Base-by-base conservation (phyloP, 2,329 filamentous ascomycete species). In the Phaeosphaeria sp. region DNA sequence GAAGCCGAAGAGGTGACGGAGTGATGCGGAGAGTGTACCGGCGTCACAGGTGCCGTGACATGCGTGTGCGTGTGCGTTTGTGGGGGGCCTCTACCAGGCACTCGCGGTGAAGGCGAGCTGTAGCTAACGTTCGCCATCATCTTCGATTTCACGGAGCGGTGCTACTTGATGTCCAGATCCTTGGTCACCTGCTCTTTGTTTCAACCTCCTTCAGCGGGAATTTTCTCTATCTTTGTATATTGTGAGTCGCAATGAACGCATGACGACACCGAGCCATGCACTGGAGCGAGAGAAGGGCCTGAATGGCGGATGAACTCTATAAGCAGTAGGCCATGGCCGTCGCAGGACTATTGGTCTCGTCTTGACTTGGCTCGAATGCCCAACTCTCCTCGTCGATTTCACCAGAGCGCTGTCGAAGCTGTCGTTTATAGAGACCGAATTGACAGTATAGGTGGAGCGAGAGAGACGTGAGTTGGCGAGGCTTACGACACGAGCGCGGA, bases 21-120 rank as follows among this genome's bases (percentile, higher is more conserved):
- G 56, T 73, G 72, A 48, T 76, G 74, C 22, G 75, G 70, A 21
- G 74, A 77, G 66, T 77, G 75, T 17, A 71, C 47, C 2, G 74
- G 76, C n/a, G 74, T 76, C 33, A 70, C 60, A 10, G 70, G 73
- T 20, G 46, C 25, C 11, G 23, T 7, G 43, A 66, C 60, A 18
- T 62, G 53, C 33, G 55, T 49, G 43, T 54, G 53, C 30, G 58
- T 51, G 43, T 54, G 53, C 30, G 58, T 51, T 49, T 46, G 69
- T 46, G 58, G 67, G 68, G 72, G 67, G 58, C 43, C 44, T 47
- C 47, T 21, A 18, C 58, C 60, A 46, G 54, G 44, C 25, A 63
- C 50, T 44, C 55, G 63, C 59, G 65, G 70, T 72, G 71, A 70
- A 67, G 57, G 65, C 33, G 68, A 69, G 54, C 59, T 51, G 9